Conservation (phyloP, 768 basidiomycete species). For the Lentinus brumalis region DNA sequence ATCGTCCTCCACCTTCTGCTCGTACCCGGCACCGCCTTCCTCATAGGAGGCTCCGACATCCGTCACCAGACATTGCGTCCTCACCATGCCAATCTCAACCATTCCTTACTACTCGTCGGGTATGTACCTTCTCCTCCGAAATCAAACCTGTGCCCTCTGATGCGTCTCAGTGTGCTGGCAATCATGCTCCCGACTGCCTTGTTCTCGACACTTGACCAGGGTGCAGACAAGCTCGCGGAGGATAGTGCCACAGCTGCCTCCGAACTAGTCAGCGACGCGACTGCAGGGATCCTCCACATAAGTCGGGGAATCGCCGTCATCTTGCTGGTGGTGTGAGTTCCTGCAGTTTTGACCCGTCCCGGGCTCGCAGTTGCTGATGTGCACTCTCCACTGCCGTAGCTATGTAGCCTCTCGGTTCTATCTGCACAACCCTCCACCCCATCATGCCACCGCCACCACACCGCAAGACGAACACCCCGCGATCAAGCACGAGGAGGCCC, state of each 20-base stretch:
- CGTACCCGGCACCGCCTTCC: constrained; percentile 67
- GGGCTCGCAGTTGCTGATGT: background rate
- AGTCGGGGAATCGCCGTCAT: constrained; percentile 69
- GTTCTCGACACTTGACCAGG: constrained; percentile 57
- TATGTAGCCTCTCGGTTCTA: constrained; percentile 70
- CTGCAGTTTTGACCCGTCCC: background rate
- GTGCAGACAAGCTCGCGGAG: constrained; percentile 1
- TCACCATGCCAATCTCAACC: constrained; percentile 64
- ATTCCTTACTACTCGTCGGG: constrained; percentile 69
- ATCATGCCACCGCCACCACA: constrained; percentile 42
- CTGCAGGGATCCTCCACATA: constrained; percentile 53
- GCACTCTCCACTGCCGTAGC: constrained; percentile 32
- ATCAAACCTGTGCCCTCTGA: no score
- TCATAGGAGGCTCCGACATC: constrained; percentile 65
- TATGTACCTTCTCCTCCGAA: constrained; percentile 27
- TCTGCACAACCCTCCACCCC: constrained; percentile 68
- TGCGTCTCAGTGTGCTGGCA: constrained; percentile 53
- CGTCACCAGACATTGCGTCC: constrained; percentile 68
- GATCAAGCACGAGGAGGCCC: constrained; percentile 32
- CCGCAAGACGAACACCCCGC: constrained; percentile 16
- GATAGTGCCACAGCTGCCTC: constrained; percentile 14
- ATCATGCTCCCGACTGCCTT: constrained; percentile 67
- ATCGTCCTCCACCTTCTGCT: constrained; percentile 73
- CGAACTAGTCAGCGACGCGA: constrained; percentile 41
- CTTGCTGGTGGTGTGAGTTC: constrained; percentile 57